A percentile compares a stretch with the other conserved stretches of the same genome.
Conservation (phyloP, 352 stramenopile genomes). For the Phytopythium kandeliae region DNA sequence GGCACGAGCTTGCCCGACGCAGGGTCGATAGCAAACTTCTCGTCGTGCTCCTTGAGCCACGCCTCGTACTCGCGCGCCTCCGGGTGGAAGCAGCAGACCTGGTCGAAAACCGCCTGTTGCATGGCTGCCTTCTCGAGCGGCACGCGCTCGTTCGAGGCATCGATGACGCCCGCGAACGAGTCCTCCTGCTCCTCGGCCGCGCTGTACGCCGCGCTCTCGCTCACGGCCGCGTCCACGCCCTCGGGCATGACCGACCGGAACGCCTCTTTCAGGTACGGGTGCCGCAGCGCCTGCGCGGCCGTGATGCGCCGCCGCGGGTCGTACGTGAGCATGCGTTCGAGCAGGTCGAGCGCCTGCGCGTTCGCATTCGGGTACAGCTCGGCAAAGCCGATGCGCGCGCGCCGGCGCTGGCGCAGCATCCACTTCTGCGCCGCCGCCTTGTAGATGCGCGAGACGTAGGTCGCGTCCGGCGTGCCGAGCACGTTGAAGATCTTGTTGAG, state of each 20-base stretch:
- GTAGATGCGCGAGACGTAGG: conserved; percentile 55
- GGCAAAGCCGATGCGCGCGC: conserved; percentile 53
- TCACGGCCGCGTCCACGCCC: conserved; percentile 4
- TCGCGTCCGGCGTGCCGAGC: conserved; percentile 80
- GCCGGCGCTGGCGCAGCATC: conserved; percentile 53
- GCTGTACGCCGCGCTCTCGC: conserved; percentile 28
- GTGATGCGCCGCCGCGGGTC: conserved; percentile 68
- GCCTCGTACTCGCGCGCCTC: conserved; percentile 63
- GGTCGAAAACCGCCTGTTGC: conserved; percentile 76
- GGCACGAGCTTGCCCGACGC: conserved; percentile 53
- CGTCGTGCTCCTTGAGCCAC: conserved; percentile 46
- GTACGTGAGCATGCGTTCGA: conserved; percentile 70
- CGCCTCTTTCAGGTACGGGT: conserved; percentile 89
- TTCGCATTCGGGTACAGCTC: conserved; percentile 79
- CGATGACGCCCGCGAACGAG: conserved; percentile 53
- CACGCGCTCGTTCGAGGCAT: conserved; percentile 69
- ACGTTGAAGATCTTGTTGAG: conserved; percentile 96
- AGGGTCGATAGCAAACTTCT: conserved; percentile 54
- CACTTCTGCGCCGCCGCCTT: conserved; percentile 71
- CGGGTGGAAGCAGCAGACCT: conserved; percentile 73
- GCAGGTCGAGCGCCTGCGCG: conserved; percentile 51
- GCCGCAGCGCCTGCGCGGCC: conserved; percentile 91
- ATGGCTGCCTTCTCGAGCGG: conserved; percentile 52
- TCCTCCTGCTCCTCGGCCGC: conserved; percentile 54
- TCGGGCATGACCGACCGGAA: conserved; percentile 39